Evolutionary conservation across 1,284 basidiomycete species (phyloP).

Genomic region (Sphaerobolus stellatus): DNA sequence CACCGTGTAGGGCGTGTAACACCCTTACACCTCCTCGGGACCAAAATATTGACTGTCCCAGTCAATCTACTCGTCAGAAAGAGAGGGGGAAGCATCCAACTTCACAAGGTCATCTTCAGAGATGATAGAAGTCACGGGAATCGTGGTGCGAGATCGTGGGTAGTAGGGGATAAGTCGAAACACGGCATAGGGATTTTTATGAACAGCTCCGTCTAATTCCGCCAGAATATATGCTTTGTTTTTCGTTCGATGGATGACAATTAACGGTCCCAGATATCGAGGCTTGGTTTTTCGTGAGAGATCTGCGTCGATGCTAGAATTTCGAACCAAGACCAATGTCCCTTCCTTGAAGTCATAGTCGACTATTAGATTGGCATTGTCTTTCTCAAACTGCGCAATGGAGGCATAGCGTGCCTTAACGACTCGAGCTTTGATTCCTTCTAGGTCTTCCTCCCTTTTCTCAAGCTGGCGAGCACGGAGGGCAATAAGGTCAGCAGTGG

Average conservation of each 20-base stretch:
- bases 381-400: background rate
- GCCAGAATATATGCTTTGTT: constrained; percentile 32
- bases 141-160: background rate
- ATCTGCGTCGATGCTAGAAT: constrained; percentile 24
- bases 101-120: no score
- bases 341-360: constrained; percentile 23
- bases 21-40: constrained; percentile 1
- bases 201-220: constrained; percentile 28
- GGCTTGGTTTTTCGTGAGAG: constrained; percentile 28
- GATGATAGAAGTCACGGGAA: background rate
- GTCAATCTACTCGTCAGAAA: background rate
- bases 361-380: background rate
- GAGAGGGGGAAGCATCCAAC: background rate
- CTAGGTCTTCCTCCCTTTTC: constrained; percentile 17
- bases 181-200: constrained; percentile 6
- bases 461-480: constrained; percentile 25
- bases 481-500: constrained; percentile 25
- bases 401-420: background rate
- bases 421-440: background rate
- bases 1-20: background rate
- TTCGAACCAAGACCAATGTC: constrained; percentile 28
- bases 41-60: constrained; percentile 3
- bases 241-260: constrained; percentile 24
- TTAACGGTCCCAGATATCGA: constrained; percentile 31
- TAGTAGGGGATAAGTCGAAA: background rate